Base-by-base conservation (phyloP, 192 early-diverging fungal species). In the Linnemannia elongata region DNA sequence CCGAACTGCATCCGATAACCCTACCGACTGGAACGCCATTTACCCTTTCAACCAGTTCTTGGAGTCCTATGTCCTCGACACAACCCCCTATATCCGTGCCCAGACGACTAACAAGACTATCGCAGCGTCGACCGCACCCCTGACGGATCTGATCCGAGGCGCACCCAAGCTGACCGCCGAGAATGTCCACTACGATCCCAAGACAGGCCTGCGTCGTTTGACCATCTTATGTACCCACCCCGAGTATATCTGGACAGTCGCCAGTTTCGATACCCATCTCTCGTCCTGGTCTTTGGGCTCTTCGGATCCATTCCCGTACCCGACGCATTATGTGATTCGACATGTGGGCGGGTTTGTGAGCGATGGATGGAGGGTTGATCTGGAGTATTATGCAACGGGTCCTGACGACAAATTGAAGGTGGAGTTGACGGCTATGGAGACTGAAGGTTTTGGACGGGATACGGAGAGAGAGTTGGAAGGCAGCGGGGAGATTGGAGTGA, bases 41-140 rank as follows among this genome's bases (percentile, higher is more conserved):
- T 94, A 91, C 79, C 94, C 94, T 18, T 94, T 94, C 87, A 90
- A 87, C 74, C 82, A 89, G 33, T 92, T 91, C 78, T 74, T 93
- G 22, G 89, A 91, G 63, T 87, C 88, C 2, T 92, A 92, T 79
- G 77, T 79, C 36, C 69, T 79, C 9, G 77, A 79, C 47, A 79
- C 69, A 6, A 72, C 77, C 10, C 27, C 39, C 6, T 79, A 79
- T 79, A 72, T 79, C 24, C 77, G 77, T 27, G 13, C 69, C 27
- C 49, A 79, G 47, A 79, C 77, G 22, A 33, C 42, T 20, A 79
- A 79, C 77, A 70, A 72, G 69, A 79, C 77, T 24, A 79, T 79
- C 30, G 69, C 77, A 13, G 69, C 72, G 27, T 79, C 77, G 6
- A 39, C 54, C 4, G 69, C 33, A 42, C 77, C 77, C 1, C 35